Base-by-base conservation (phyloP, 768 basidiomycete species). In the Russula earlei region DNA sequence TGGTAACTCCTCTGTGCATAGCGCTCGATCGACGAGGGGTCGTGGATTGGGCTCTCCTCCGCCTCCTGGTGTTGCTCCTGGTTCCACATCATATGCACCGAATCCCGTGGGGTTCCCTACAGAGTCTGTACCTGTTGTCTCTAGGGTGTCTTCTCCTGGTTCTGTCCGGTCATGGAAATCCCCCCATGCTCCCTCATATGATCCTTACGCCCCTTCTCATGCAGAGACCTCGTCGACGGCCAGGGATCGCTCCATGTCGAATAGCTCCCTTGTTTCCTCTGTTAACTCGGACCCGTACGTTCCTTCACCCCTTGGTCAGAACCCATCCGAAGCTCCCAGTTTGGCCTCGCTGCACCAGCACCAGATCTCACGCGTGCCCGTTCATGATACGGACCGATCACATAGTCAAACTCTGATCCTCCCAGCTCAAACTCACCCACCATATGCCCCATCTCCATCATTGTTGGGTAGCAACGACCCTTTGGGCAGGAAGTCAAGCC, bases 371-470 rank as follows among this genome's bases (percentile, higher is more conserved):
- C 52, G 27, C 27, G 11, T 57, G 36, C 24, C 49, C 24, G 40
- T 34, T 36, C 50, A 54, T 25, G 55, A 47, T 47, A 43, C 20
- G 6, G 59, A 60, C 44, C 59, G 36, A 42, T 50, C 58, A 34
- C 55, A 56, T 29, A 58, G 54, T 11, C 68, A 62, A 46, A 60
- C 66, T 4, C 34, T 68, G 40, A 59, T 66, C 9, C 40, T 66
- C 11, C 62, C 70, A 40, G 62, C 66, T 44, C 67, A 75, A 10
- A 70, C 73, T 14, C 77, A 77, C 44, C 71, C 75, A 3, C 77
- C 80, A 14, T 92, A 92, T 68, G 88, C 88, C 1, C 90, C 90
- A 17, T 92, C 90, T 0, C 87, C 91, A 0, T 90, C 91, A 0
- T 72, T 91, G 19, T 66, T 91, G 43, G 90, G 88, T 25, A 78